Base-by-base conservation (phyloP, 495 filamentous ascomycete species). In the Pyrenula aspistea region DNA sequence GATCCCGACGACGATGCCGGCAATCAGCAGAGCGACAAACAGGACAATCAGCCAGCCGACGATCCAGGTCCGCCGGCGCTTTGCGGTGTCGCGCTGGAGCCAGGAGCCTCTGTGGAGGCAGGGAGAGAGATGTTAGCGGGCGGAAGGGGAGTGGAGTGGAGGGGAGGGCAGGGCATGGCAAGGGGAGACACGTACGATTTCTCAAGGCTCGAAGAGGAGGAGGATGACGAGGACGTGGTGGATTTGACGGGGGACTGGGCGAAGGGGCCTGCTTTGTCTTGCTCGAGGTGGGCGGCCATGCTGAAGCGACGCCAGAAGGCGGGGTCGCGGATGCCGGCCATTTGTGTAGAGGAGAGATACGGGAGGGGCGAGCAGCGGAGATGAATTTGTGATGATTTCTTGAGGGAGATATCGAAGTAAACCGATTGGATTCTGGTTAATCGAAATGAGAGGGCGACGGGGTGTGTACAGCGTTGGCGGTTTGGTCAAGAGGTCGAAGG, bases 251-350 rank as follows among this genome's bases (percentile, higher is more conserved):
- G 21, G 4, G 50, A 56, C 15, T 57, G 23, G 4, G 52, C 42
- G 15, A 42, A 42, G 31, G 31, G 31, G 31, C 31, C 31, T 15
- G 69, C 62, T 10, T 55, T 25, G 57, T 70, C 65, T 58, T 75
- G 73, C 49, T 77, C 68, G 22, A 67, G 64, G 56, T 83, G 80
- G 3, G 83, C 75, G 49, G 82, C 82, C n/a, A 68, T 63, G 51
- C 75, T 78, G 72, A 85, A 84, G 55, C 81, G 74, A 20, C 73
- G 73, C 83, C 82, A 85, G 66, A 86, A 86, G 48, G 65, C 70
- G 15, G 83, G 82, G 60, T 86, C 83, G 24, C 75, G 72, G 53
- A 81, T 73, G 12, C 50, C 50, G 8, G 50, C 50, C 50, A 52
- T 52, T 21, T 20, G 8, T 20, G 11, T 48, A 19, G 42, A 11